Conservation (phyloP, 441 rosid genomes). For the Pelargonium citronellum region DNA sequence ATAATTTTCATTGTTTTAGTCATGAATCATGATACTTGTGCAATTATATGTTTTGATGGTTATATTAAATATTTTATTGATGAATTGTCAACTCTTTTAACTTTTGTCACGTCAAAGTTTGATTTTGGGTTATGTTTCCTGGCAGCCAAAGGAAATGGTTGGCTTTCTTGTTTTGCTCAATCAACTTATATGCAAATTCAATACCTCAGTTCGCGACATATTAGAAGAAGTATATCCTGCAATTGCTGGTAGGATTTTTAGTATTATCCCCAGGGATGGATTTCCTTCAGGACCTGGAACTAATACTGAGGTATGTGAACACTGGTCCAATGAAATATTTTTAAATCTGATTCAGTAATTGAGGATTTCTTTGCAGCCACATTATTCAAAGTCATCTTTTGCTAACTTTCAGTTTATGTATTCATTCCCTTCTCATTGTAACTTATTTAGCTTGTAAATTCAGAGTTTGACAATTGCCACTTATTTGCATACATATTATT, state of each 20-base stretch:
- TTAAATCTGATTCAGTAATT: not conserved
- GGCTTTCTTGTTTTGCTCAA: slow-evolving; percentile 25
- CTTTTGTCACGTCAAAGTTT: not conserved
- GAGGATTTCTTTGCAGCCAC: not conserved
- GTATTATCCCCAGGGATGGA: slow-evolving; percentile 21
- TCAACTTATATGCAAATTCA: slow-evolving; percentile 31
- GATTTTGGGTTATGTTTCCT: not conserved
- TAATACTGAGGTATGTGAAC: slow-evolving; percentile 26
- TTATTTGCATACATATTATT: too few relatives aligned
- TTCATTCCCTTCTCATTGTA: too few relatives aligned
- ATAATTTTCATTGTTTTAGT: not conserved
- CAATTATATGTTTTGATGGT: not conserved
- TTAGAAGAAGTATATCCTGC: slow-evolving; percentile 26
- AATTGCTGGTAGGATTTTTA: slow-evolving; percentile 24
- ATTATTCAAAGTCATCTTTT: not conserved
- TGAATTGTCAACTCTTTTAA: not conserved
- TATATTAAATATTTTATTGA: not conserved
- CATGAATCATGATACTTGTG: not conserved
- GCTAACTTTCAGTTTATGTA: too few relatives aligned
- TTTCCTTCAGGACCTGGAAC: slow-evolving; percentile 22
- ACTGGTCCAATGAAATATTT: not conserved
- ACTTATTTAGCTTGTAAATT: too few relatives aligned
- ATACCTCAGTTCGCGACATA: slow-evolving; percentile 19
- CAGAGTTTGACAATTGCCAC: too few relatives aligned
- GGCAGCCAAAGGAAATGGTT: slow-evolving; percentile 28